Conservation (phyloP, 2,329 filamentous ascomycete genomes). For the Chrysoporthe puriensis region DNA sequence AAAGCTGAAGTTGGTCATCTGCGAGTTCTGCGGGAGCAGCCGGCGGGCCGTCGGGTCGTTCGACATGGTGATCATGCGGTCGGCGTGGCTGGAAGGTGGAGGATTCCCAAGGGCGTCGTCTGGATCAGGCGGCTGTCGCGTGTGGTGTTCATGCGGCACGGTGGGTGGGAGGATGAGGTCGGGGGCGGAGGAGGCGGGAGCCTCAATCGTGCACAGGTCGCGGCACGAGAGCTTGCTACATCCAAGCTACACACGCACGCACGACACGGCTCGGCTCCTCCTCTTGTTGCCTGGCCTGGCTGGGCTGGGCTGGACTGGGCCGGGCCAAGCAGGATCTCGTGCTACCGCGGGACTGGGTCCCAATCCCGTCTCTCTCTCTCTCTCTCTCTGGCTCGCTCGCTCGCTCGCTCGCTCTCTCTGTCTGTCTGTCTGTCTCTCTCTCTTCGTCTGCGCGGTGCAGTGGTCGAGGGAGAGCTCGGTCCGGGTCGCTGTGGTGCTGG, state of each 20-base stretch:
- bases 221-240: not conserved
- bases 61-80: slow-evolving; percentile 53
- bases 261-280: slow-evolving; percentile 8
- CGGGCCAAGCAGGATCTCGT: not conserved
- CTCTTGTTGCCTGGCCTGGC: not conserved
- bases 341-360: not conserved
- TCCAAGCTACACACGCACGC: slow-evolving; percentile 1
- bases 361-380: not conserved
- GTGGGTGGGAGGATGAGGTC: slow-evolving; percentile 7
- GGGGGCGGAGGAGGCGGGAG: slow-evolving; percentile 21
- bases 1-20: slow-evolving; percentile 78
- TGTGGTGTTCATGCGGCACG: slow-evolving; percentile 1
- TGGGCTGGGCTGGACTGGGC: not conserved
- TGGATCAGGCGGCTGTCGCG: slow-evolving; percentile 5
- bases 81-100: not conserved
- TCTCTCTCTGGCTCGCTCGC: not conserved
- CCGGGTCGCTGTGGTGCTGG: not conserved
- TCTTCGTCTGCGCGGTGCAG: not conserved
- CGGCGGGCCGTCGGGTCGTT: slow-evolving; percentile 64
- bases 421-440: not conserved
- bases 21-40: slow-evolving; percentile 67
- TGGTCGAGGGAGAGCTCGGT: not conserved
- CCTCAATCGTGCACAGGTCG: slow-evolving; percentile 15
- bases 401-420: not conserved
- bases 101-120: slow-evolving; percentile 11